phyloP scores from a whole-genome alignment of 1,139 yeast species.

The Oligophagozyma castellii region DNA sequence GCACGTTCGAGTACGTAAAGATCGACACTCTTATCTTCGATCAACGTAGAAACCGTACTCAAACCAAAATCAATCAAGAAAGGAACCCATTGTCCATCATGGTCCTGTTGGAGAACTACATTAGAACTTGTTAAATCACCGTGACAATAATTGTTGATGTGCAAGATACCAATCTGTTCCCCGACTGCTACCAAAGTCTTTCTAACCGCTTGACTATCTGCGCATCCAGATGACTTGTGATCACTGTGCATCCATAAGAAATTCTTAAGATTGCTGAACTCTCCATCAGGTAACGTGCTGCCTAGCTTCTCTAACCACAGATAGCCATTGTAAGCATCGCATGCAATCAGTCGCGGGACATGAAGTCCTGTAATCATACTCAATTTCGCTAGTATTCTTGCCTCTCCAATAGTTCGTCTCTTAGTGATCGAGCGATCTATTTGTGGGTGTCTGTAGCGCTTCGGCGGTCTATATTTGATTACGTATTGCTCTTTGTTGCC shows the following conservation, averaged over 20 bases:
- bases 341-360: slow-evolving; percentile 57
- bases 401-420: slow-evolving; percentile 74
- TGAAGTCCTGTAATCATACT: slow-evolving; percentile 36
- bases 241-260: slow-evolving; percentile 54
- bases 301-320: slow-evolving; percentile 85
- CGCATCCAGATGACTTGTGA: slow-evolving; percentile 12
- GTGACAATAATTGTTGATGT: slow-evolving; percentile 68
- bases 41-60: slow-evolving; percentile 52
- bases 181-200: slow-evolving; percentile 45
- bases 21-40: slow-evolving; percentile 95
- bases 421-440: slow-evolving; percentile 68
- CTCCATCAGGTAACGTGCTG: slow-evolving; percentile 31
- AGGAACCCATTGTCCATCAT: slow-evolving; percentile 28
- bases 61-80: slow-evolving; percentile 85
- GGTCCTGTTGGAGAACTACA: slow-evolving; percentile 37
- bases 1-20: slow-evolving; percentile 90
- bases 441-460: slow-evolving; percentile 76
- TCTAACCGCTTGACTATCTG: slow-evolving; percentile 29
- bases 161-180: slow-evolving; percentile 53
- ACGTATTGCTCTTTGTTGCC: slow-evolving; percentile 31
- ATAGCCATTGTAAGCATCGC: slow-evolving; percentile 66
- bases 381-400: slow-evolving; percentile 57
- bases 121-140: slow-evolving; percentile 94
- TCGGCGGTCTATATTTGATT: slow-evolving; percentile 77
- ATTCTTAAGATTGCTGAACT: slow-evolving; percentile 49